phyloP scores from a whole-genome alignment of 257 asterid species.

The Solanum appendiculatum region DNA sequence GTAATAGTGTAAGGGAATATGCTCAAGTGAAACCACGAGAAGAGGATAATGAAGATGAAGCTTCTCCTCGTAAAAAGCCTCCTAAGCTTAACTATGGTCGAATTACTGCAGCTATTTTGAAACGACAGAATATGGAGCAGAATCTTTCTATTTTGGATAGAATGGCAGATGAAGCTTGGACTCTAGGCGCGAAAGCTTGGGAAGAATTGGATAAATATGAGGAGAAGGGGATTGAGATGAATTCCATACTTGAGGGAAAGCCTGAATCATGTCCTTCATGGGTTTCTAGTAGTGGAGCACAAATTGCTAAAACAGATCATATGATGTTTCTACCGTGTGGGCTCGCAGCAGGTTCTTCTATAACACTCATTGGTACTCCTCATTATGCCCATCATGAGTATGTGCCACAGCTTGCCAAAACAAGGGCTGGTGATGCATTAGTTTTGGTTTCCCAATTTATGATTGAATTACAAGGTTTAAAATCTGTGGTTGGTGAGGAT shows the following conservation, averaged over 20 bases:
- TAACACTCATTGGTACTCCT: conserved; percentile 87
- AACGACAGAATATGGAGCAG: conserved; percentile 32
- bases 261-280: conserved; percentile 95
- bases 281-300: conserved; percentile 60
- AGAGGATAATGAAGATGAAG: conserved; percentile 9
- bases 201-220: conserved; percentile 62
- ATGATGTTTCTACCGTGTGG: conserved; percentile 94
- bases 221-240: conserved; percentile 50
- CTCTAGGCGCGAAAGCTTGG: conserved; percentile 84
- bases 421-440: conserved; percentile 39
- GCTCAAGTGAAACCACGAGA: conserved; percentile 19
- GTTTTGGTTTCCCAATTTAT: conserved; percentile 84
- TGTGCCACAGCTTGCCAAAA: conserved; percentile 71
- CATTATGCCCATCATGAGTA: conserved; percentile 81
- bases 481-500: conserved; percentile 93
- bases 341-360: conserved; percentile 92
- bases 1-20: conserved; percentile 31
- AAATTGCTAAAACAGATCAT: conserved; percentile 39
- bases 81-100: conserved; percentile 58
- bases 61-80: conserved; percentile 11
- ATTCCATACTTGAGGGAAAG: conserved; percentile 72
- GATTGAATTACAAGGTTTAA: conserved; percentile 91
- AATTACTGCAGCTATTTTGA: conserved; percentile 54
- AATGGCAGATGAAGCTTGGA: conserved; percentile 93
- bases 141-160: conserved; percentile 52